phyloP scores from a whole-genome alignment of 305 asterid genomes.

The Andrographis paniculata region DNA sequence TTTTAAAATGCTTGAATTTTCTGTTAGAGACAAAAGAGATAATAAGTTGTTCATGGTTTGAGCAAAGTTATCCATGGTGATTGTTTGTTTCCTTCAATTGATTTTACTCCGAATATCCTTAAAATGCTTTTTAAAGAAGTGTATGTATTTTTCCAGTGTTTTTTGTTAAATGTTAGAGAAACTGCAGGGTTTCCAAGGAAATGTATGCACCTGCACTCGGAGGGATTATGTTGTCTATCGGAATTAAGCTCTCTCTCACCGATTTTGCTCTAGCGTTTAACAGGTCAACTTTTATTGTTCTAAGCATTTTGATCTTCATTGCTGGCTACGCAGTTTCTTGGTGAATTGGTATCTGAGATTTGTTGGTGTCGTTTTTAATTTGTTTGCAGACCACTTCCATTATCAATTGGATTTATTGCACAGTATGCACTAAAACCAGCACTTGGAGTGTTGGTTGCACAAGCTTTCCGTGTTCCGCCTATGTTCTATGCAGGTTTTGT shows the following conservation, averaged over 20 bases:
- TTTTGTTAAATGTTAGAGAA: conserved; percentile 39
- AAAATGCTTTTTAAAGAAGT: conserved; percentile 25
- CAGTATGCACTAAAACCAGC: conserved; percentile 73
- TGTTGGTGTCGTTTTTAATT: not conserved
- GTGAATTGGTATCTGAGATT: too few species aligned
- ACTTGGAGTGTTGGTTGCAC: conserved; percentile 72
- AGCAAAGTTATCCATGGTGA: conserved; percentile 5
- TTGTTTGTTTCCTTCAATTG: not conserved
- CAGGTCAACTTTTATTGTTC: conserved; percentile 35
- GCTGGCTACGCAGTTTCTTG: conserved; percentile 9
- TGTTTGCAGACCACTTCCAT: conserved; percentile 59
- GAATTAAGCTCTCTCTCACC: conserved; percentile 72
- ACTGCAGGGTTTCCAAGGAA: conserved; percentile 99
- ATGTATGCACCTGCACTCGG: conserved; percentile 96
- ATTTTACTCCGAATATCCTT: not conserved
- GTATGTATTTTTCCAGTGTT: conserved; percentile 23
- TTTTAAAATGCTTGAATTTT: not conserved
- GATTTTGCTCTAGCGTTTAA: conserved; percentile 86
- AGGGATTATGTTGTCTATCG: conserved; percentile 94
- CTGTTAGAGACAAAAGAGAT: not conserved
- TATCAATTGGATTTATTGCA: conserved; percentile 66
- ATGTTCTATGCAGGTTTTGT: conserved; percentile 86
- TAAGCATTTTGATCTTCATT: not conserved
- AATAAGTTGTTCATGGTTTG: conserved; percentile 7
- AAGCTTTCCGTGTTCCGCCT: conserved; percentile 68